These are phyloP conservation scores for Ceratobasidium theobromae DNA, from an alignment of 1,284 basidiomycete species.

Conservation along the genomic window DNA sequence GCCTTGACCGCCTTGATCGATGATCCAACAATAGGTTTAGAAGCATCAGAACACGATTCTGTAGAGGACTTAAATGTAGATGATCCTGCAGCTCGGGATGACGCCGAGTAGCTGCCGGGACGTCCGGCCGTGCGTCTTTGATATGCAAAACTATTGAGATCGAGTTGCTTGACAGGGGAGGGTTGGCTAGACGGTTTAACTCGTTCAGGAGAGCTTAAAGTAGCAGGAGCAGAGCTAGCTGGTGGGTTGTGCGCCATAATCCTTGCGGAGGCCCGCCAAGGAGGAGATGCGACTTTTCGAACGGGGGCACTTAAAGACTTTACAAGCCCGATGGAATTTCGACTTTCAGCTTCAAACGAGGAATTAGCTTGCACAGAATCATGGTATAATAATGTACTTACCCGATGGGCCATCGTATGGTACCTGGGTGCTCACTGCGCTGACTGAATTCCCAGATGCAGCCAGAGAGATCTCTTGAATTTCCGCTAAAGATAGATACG, in stretches of 20 bases:
- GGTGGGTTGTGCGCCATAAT: neutral
- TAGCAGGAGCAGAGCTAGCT: neutral
- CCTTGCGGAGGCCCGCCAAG: neutral
- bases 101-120: neutral
- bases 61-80: neutral
- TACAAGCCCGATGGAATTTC: neutral
- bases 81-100: neutral
- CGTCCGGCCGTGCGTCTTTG: constrained; percentile 14
- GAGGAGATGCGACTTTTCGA: constrained; percentile 8
- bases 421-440: too few species aligned
- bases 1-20: neutral
- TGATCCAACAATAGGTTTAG: neutral
- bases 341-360: neutral
- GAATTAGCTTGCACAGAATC: too few species aligned
- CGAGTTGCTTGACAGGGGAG: constrained; percentile 17
- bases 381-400: too few species aligned
- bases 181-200: constrained; percentile 5
- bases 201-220: neutral
- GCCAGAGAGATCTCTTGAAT: too few species aligned
- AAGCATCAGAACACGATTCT: neutral
- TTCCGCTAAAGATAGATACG: too few species aligned
- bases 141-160: constrained; percentile 8
- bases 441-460: too few species aligned
- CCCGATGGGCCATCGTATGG: too few species aligned
- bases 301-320: neutral